These are phyloP conservation scores for Spergularia marina DNA, from an alignment of 148 eudicot species.

Conservation along the genomic window DNA sequence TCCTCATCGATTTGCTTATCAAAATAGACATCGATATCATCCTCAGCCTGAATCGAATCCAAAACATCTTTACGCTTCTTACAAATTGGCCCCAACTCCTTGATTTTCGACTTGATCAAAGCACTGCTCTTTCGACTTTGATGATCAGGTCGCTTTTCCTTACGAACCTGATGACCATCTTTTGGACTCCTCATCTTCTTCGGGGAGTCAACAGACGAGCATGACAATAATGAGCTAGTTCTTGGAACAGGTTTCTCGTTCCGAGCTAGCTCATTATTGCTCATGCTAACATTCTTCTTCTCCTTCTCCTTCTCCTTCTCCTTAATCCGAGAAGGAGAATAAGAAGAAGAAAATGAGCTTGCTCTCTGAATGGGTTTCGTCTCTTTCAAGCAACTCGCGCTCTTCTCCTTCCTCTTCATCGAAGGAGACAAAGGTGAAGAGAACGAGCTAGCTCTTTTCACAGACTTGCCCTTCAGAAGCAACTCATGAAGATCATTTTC, in stretches of 20 bases:
- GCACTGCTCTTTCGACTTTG: constrained; percentile 1
- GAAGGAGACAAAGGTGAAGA: constrained; percentile 4
- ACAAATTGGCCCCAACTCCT: constrained; percentile 39
- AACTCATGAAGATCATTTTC: constrained; percentile 14
- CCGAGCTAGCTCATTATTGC: background rate
- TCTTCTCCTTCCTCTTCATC: background rate
- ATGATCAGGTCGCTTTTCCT: background rate
- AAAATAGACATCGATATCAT: constrained; percentile 26
- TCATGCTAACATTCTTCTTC: background rate
- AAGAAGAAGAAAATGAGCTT: constrained; percentile 22
- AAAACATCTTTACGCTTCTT: constrained; percentile 27
- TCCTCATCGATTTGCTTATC: constrained; percentile 25
- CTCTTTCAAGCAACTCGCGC: background rate
- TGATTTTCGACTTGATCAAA: constrained; percentile 22
- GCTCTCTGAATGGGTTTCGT: constrained; percentile 14
- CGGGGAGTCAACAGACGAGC: background rate
- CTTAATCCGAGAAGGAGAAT: background rate
- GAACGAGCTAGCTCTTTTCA: constrained; percentile 19
- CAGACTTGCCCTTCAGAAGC: constrained; percentile 1
- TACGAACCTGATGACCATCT: background rate
- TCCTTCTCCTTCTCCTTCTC: background rate
- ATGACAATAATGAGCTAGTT: constrained; percentile 24
- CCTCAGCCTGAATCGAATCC: constrained; percentile 6
- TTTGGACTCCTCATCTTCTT: constrained; percentile 11
- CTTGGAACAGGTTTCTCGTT: constrained; percentile 15